These are phyloP conservation scores for Musa balbisiana DNA, from an alignment of 202 grass and related monocot genomes.

Conservation along the genomic window DNA sequence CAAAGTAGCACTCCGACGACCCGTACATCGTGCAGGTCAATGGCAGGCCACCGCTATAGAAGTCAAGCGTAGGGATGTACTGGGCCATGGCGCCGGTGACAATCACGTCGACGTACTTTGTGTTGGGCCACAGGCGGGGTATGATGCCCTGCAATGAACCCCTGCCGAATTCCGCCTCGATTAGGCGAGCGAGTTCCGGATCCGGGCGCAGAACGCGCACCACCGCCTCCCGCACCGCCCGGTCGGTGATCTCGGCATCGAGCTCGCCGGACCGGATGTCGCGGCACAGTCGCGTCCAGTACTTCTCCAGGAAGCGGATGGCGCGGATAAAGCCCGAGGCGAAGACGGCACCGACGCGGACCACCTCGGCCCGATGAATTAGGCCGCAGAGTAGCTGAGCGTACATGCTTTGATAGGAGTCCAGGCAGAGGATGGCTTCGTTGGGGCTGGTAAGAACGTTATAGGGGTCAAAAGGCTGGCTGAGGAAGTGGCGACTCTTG, in stretches of 20 bases:
- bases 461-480: constrained; percentile 69
- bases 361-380: constrained; percentile 63
- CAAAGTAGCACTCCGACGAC: constrained; percentile 93
- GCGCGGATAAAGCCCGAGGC: constrained; percentile 90
- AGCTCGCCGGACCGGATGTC: constrained; percentile 68
- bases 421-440: constrained; percentile 69
- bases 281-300: constrained; percentile 65
- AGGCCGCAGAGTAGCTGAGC: constrained; percentile 84
- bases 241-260: constrained; percentile 64
- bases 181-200: constrained; percentile 38
- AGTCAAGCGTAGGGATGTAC: constrained; percentile 87
- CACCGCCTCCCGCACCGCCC: constrained; percentile 51
- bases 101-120: constrained; percentile 92
- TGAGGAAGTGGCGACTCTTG: constrained; percentile 75
- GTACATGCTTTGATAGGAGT: constrained; percentile 99
- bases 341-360: constrained; percentile 85
- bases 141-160: constrained; percentile 89
- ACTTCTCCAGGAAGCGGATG: constrained; percentile 79
- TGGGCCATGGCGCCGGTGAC: constrained; percentile 92
- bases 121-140: constrained; percentile 74
- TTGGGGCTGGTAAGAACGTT: constrained; percentile 78
- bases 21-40: constrained; percentile 94
- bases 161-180: constrained; percentile 59
- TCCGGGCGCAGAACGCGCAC: constrained; percentile 39
- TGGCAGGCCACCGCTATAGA: constrained; percentile 64